These are phyloP conservation scores for Pleurozium schreberi DNA, from an alignment of 225 moss, liverwort and hornwort species.

Conservation along the genomic window DNA sequence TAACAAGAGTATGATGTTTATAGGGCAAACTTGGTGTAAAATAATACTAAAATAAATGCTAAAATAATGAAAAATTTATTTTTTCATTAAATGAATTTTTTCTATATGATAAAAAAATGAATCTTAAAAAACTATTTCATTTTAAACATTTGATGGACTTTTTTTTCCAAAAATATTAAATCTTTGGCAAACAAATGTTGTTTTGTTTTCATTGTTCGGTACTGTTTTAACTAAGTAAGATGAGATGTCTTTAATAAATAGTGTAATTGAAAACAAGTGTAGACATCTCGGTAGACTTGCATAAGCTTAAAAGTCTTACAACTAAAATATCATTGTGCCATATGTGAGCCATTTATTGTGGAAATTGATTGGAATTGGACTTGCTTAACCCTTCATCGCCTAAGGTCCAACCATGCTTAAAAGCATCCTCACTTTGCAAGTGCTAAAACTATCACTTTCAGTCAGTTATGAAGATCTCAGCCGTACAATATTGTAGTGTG, in stretches of 20 bases:
- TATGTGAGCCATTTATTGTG: background rate
- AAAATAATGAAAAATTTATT: background rate
- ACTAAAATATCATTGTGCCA: background rate
- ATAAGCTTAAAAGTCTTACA: background rate
- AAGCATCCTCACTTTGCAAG: too few relatives aligned
- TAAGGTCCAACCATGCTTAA: too few relatives aligned
- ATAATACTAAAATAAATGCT: background rate
- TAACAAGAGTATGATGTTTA: background rate
- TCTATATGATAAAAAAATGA: background rate
- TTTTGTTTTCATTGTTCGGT: background rate
- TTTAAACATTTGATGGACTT: too few relatives aligned
- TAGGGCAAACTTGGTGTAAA: too few relatives aligned
- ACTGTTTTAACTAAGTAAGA: background rate
- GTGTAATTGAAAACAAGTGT: background rate
- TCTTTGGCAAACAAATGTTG: background rate
- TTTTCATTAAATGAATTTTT: background rate
- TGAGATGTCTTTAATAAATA: background rate
- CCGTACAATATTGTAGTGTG: too few relatives aligned
- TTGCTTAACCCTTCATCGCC: too few relatives aligned
- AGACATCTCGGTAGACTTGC: too few relatives aligned
- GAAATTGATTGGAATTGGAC: background rate
- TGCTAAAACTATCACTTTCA: too few relatives aligned
- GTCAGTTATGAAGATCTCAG: too few relatives aligned
- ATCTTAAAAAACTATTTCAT: fast-evolving
- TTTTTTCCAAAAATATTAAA: background rate